phyloP scores from a whole-genome alignment of 441 rosid genomes.

The Hura crepitans region DNA sequence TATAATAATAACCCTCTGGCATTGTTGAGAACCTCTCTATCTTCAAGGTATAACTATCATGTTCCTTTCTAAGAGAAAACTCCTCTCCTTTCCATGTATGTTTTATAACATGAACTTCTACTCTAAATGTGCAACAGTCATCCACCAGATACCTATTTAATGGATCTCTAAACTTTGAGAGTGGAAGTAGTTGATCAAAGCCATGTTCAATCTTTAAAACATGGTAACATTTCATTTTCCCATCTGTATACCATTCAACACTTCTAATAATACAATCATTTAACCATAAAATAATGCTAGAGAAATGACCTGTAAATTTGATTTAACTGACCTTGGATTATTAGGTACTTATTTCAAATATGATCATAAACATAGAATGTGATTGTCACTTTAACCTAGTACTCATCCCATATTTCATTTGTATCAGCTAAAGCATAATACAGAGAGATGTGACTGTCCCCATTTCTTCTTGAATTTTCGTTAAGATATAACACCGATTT shows the following conservation, averaged over 20 bases:
- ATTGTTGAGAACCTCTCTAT: slow-evolving; percentile 15
- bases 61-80: background rate
- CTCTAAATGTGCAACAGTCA: slow-evolving; percentile 13
- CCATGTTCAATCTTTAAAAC: background rate
- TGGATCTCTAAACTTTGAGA: background rate
- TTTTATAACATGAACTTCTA: background rate
- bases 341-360: background rate
- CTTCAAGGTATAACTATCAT: background rate
- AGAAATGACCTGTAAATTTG: background rate
- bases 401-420: background rate
- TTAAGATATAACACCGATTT: slow-evolving; percentile 34
- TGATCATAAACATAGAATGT: slow-evolving; percentile 25
- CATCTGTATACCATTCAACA: background rate
- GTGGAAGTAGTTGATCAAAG: background rate
- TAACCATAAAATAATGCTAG: background rate
- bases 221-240: background rate
- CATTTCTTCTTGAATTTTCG: slow-evolving; percentile 18
- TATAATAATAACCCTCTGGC: background rate
- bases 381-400: slow-evolving; percentile 9
- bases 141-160: background rate
- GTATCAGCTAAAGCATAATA: slow-evolving; percentile 17
- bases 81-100: background rate
- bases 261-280: background rate
- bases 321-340: background rate
- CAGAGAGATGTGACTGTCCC: slow-evolving; percentile 21